Conservation (phyloP, 768 basidiomycete genomes). For the Ephemerocybe angulata region DNA sequence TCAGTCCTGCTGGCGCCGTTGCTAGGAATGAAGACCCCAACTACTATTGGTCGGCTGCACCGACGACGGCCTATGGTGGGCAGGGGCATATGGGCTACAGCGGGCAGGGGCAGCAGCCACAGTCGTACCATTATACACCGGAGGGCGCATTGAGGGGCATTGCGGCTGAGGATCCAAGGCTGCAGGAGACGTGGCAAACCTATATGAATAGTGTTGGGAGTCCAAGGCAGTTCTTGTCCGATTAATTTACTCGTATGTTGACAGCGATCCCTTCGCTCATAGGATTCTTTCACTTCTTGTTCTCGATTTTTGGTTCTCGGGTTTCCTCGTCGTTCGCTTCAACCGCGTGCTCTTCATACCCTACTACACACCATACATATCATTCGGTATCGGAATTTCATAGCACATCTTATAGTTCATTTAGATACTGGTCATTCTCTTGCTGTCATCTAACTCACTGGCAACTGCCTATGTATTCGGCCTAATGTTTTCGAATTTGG, state of each 20-base stretch:
- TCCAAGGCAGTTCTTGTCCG: background rate
- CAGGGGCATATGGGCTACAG: constrained; percentile 5
- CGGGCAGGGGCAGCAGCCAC: constrained; percentile 19
- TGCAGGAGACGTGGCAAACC: constrained; percentile 69
- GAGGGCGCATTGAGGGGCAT: constrained; percentile 43
- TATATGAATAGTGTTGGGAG: constrained; percentile 55
- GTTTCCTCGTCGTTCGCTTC: no score
- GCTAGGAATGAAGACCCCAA: background rate
- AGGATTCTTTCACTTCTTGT: background rate
- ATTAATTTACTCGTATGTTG: no score
- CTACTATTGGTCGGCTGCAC: constrained; percentile 5
- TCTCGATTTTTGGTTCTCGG: no score
- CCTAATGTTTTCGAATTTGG: no score
- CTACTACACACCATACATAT: no score
- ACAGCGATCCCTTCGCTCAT: background rate
- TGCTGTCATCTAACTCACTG: no score
- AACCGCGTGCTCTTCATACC: no score
- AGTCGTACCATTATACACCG: constrained; percentile 43
- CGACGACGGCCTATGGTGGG: background rate
- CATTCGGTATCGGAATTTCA: no score
- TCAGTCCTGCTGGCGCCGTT: background rate
- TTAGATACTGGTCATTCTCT: no score
- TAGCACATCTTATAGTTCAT: no score
- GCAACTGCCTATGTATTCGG: no score
- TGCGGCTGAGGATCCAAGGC: constrained; percentile 49